Percentiles rank a stretch among this genome's conserved stretches.
phyloP scores from a whole-genome alignment of 352 stramenopile species.

The Achlya hypogyna region DNA sequence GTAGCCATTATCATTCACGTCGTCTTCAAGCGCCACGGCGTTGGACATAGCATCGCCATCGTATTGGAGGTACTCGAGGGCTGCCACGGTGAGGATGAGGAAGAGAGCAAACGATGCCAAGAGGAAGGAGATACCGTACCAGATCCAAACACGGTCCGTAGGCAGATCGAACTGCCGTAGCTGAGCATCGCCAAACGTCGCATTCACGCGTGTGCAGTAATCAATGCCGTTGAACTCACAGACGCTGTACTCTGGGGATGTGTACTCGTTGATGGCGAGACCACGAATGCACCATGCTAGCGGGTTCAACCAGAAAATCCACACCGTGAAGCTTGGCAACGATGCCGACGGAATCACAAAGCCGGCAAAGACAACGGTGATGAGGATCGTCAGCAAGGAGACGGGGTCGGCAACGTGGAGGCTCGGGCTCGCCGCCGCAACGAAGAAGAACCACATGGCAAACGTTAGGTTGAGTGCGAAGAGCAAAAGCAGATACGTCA shows the following conservation, averaged over 20 bases:
- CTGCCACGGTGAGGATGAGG: not conserved
- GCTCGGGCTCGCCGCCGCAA: conserved; percentile 14
- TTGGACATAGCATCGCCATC: not conserved
- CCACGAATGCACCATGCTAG: conserved; percentile 43
- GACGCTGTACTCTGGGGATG: conserved; percentile 1
- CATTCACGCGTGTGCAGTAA: conserved; percentile 18
- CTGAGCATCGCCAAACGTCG: not conserved
- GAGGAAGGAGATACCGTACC: not conserved
- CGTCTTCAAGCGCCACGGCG: not conserved
- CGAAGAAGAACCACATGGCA: conserved; percentile 22
- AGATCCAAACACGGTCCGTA: conserved; percentile 4
- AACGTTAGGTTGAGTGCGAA: conserved; percentile 20
- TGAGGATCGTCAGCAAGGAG: conserved; percentile 28
- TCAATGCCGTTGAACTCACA: not conserved
- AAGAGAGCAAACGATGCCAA: not conserved
- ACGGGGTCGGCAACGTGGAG: conserved; percentile 13
- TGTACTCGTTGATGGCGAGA: conserved; percentile 27
- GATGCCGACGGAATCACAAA: conserved; percentile 43
- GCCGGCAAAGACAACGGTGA: conserved; percentile 49
- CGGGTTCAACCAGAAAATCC: conserved; percentile 67
- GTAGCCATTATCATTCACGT: not conserved
- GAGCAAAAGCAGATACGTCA: conserved; percentile 22
- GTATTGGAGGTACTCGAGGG: not conserved
- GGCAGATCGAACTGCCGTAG: conserved; percentile 23
- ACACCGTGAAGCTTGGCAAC: conserved; percentile 42